These are phyloP conservation scores for Fennellomyces sp. DNA, from an alignment of 371 early-diverging fungal species.

Conservation along the genomic window DNA sequence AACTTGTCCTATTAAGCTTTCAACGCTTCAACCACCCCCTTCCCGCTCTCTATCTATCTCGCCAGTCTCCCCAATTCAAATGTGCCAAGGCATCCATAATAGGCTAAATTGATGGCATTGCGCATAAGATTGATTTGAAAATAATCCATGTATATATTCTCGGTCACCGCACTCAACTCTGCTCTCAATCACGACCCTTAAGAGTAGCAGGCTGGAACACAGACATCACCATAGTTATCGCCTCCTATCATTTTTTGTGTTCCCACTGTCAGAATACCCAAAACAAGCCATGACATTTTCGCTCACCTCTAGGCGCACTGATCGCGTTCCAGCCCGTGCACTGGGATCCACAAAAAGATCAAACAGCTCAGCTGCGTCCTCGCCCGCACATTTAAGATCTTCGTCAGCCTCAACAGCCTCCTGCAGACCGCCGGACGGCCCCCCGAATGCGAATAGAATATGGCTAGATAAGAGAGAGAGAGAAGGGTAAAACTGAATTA, in stretches of 20 bases:
- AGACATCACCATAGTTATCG: constrained; percentile 36
- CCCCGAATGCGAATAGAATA: constrained; percentile 69
- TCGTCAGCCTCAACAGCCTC: constrained; percentile 75
- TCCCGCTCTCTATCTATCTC: neutral
- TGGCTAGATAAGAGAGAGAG: too few species aligned
- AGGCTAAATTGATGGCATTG: constrained; percentile 12
- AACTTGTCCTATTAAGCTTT: constrained; percentile 12
- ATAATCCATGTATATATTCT: constrained; percentile 5
- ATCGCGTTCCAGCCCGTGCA: constrained; percentile 63
- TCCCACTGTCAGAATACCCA: constrained; percentile 8
- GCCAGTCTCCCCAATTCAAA: neutral
- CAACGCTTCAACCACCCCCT: neutral
- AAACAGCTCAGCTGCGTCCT: constrained; percentile 69
- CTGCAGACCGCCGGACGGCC: constrained; percentile 72
- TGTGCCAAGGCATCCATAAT: constrained; percentile 7
- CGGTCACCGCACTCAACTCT: neutral
- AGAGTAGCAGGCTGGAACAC: constrained; percentile 11
- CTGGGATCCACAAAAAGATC: constrained; percentile 68
- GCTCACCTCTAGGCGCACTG: constrained; percentile 70
- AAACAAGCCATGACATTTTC: neutral
- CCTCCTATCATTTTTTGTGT: constrained; percentile 23
- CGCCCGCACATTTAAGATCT: constrained; percentile 58
- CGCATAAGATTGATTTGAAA: constrained; percentile 12
- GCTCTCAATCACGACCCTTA: neutral
- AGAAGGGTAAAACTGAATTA: too few species aligned